Base-by-base conservation (phyloP, 495 filamentous ascomycete genomes). In the Tuber aestivum region DNA sequence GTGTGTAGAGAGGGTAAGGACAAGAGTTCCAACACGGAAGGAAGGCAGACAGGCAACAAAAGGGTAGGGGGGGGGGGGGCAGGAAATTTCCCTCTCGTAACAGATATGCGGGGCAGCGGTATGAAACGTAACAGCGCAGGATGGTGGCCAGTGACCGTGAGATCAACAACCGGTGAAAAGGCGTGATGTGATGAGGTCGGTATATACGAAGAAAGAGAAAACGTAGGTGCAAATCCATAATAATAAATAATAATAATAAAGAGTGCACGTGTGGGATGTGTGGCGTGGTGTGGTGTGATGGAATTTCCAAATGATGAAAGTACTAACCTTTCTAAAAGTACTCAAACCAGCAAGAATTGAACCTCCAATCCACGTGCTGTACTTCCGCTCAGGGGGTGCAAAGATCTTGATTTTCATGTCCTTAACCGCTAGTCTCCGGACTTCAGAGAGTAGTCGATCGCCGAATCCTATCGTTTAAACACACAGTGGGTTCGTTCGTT, bases 351-450 rank as follows among this genome's bases (percentile, higher is more conserved):
- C 95, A 74, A 99, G 86, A 86, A 99, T 99, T 82, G 95, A 97
- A 41, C 95, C 95, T 80, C 95, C 95, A 82, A 97, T 98, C 95
- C 95, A 99, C 18, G 95, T 99, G 72, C 92, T 97, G 85, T 98
- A 99, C 84, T 97, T 97, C 75, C 95, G 89, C 86, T 99, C 95
- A 2, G 96, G 94, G 72, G 95, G 95, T 20, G 95, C 95, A 84
- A 96, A 97, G 77, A 99, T 99, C 85, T 97, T 95, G 84, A 99
- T 97, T 81, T 94, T 90, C 96, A 97, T 99, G 83, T 99, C 95
- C 86, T 97, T 97, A 72, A 97, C 94, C 18, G 95, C 95, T 37
- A 98, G 86, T 77, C 91, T 87, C 85, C 97, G 95, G 77, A 99
- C 92, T 84, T 99, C 95, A 76, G 91, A 90, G 83, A 98, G 87